Percentiles rank a stretch among this genome's conserved stretches.
These are phyloP conservation scores for Dalbergia cochinchinensis DNA, from an alignment of 306 rosid genomes.

Conservation along the genomic window DNA sequence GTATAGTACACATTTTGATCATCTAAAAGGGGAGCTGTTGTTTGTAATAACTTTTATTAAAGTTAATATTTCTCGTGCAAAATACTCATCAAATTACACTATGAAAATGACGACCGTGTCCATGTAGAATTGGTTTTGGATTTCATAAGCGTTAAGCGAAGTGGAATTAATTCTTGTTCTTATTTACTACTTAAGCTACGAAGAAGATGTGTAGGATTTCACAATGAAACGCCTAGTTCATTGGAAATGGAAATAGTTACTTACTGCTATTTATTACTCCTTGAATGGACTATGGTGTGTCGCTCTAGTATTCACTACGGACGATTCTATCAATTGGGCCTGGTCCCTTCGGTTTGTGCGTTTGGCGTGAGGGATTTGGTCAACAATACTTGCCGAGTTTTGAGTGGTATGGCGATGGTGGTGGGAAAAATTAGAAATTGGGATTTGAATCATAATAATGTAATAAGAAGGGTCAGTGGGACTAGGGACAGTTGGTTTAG, in stretches of 20 bases:
- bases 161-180: not conserved
- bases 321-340: not conserved
- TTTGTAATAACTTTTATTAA: not conserved
- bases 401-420: slow-evolving; percentile 5
- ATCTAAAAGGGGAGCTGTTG: slow-evolving; percentile 28
- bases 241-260: too few relatives aligned
- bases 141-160: too few relatives aligned
- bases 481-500: slow-evolving; percentile 51
- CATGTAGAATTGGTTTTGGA: too few relatives aligned
- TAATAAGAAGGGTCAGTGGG: slow-evolving; percentile 29
- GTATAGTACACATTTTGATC: slow-evolving; percentile 30
- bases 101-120: not conserved
- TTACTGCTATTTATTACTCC: not conserved
- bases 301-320: not conserved
- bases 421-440: slow-evolving; percentile 58
- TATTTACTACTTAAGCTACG: not conserved
- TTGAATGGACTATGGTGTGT: not conserved
- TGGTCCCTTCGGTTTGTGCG: slow-evolving; percentile 28
- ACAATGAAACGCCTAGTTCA: not conserved
- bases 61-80: not conserved
- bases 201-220: not conserved
- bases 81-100: not conserved
- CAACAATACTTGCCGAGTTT: slow-evolving; percentile 33
- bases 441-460: slow-evolving; percentile 62
- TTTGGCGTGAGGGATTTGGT: slow-evolving; percentile 34